Evolutionary conservation across 495 filamentous ascomycete genomes (phyloP).

Genomic region (Annulohypoxylon moriforme): DNA sequence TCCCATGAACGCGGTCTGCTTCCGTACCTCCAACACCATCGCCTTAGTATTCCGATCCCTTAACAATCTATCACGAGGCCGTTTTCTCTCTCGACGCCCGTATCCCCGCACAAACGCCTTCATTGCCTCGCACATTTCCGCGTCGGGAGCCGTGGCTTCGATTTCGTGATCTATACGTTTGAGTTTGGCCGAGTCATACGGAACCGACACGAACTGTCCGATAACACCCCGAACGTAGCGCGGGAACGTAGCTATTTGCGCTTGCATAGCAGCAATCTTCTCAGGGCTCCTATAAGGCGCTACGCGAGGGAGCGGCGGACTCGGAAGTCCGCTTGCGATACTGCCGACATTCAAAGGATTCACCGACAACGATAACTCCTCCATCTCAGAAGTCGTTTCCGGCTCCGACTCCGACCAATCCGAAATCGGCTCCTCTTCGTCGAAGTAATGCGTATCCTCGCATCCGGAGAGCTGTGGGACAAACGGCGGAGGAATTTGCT

Average conservation of each 20-base stretch:
- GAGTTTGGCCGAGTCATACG: conserved; percentile 57
- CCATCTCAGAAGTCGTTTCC: conserved; percentile 32
- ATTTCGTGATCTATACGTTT: conserved; percentile 60
- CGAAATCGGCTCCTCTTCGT: conserved; percentile 77
- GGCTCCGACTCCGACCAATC: conserved; percentile 59
- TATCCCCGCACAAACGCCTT: conserved; percentile 54
- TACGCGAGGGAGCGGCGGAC: background rate
- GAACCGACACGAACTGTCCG: conserved; percentile 53
- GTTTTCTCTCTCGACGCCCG: conserved; percentile 69
- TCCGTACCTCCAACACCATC: conserved; percentile 79
- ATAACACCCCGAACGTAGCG: conserved; percentile 55
- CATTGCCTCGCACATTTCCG: conserved; percentile 50
- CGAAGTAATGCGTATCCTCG: conserved; percentile 92
- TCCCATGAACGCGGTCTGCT: conserved; percentile 85
- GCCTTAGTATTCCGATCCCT: conserved; percentile 72
- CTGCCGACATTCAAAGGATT: conserved; percentile 34
- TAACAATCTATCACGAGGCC: conserved; percentile 82
- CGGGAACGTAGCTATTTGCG: conserved; percentile 50
- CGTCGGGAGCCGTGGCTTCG: conserved; percentile 43
- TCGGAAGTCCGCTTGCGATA: conserved; percentile 11
- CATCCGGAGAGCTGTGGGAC: conserved; percentile 73
- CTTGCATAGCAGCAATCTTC: conserved; percentile 44
- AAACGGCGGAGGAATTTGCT: conserved; percentile 76
- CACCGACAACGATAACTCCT: conserved; percentile 34
- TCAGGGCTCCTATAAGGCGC: conserved; percentile 31